A percentile compares a stretch with the other conserved stretches of the same genome.
Conservation (phyloP, 2,329 filamentous ascomycete genomes). For the Ascochyta fabae region DNA sequence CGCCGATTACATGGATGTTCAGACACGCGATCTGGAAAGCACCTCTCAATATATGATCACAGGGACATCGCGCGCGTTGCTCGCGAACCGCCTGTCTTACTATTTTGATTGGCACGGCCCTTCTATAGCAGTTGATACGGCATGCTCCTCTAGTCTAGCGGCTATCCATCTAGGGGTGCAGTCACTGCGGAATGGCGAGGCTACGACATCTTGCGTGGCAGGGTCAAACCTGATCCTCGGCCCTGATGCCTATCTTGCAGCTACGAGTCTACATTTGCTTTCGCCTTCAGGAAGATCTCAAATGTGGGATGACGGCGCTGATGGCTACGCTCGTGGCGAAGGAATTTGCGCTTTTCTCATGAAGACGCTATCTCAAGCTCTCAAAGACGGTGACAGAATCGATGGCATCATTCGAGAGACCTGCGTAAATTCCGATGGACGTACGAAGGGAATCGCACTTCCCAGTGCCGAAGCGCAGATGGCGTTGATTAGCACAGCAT, state of each 20-base stretch:
- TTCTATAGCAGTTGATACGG: neutral
- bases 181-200: neutral
- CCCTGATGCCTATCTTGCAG: neutral
- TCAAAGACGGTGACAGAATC: slow-evolving; percentile 36
- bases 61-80: neutral
- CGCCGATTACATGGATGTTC: neutral
- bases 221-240: neutral
- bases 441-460: slow-evolving; percentile 24
- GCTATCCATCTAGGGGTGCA: neutral
- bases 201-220: too few relatives aligned
- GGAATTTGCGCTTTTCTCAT: slow-evolving; percentile 53
- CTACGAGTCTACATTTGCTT: neutral
- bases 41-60: neutral
- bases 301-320: slow-evolving; percentile 59
- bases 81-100: neutral
- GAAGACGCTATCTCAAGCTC: slow-evolving; percentile 28
- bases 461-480: slow-evolving; percentile 54
- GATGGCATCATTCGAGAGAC: slow-evolving; percentile 37
- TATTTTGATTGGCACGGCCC: neutral
- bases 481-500: slow-evolving; percentile 38
- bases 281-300: neutral
- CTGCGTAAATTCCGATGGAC: slow-evolving; percentile 29
- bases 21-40: neutral
- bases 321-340: slow-evolving; percentile 70
- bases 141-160: neutral